phyloP scores from a whole-genome alignment of 768 basidiomycete genomes.

The Boletellus emodensis region DNA sequence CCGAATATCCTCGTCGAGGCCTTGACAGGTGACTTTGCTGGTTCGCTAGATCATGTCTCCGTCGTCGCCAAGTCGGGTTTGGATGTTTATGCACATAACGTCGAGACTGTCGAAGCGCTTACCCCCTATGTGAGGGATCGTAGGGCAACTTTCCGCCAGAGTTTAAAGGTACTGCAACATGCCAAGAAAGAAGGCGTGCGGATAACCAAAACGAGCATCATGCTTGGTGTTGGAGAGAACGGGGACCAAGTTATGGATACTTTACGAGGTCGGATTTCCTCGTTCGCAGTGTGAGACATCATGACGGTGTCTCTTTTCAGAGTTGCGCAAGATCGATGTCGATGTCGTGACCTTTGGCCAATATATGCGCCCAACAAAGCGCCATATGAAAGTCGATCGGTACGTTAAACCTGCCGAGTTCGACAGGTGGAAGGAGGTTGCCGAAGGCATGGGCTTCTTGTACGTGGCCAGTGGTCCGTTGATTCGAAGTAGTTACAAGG shows the following conservation, averaged over 20 bases:
- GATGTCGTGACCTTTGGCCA: constrained; percentile 99
- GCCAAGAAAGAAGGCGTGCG: constrained; percentile 82
- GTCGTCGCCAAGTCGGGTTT: constrained; percentile 88
- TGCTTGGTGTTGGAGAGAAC: constrained; percentile 95
- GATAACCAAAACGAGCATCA: constrained; percentile 96
- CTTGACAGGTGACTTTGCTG: constrained; percentile 91
- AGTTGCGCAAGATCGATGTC: constrained; percentile 81
- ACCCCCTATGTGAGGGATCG: constrained; percentile 96
- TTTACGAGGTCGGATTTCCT: constrained; percentile 59
- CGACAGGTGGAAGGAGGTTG: constrained; percentile 82
- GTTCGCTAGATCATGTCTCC: constrained; percentile 68
- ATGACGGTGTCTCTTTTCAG: constrained; percentile 39
- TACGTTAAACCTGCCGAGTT: constrained; percentile 96
- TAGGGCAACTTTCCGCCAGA: constrained; percentile 86
- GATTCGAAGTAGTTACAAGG: constrained; percentile 97
- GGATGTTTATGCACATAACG: constrained; percentile 97
- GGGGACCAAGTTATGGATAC: constrained; percentile 79
- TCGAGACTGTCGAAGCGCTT: constrained; percentile 92
- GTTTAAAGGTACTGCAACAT: constrained; percentile 72
- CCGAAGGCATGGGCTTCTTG: constrained; percentile 92
- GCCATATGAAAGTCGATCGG: constrained; percentile 98
- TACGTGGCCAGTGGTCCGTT: constrained; percentile 97
- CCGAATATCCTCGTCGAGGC: constrained; percentile 96
- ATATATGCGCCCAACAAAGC: constrained; percentile 99
- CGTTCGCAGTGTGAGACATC: background rate